Percentiles rank a stretch among this genome's conserved stretches.
phyloP scores from a whole-genome alignment of 1,284 basidiomycete species.

The Hemileia vastatrix region DNA sequence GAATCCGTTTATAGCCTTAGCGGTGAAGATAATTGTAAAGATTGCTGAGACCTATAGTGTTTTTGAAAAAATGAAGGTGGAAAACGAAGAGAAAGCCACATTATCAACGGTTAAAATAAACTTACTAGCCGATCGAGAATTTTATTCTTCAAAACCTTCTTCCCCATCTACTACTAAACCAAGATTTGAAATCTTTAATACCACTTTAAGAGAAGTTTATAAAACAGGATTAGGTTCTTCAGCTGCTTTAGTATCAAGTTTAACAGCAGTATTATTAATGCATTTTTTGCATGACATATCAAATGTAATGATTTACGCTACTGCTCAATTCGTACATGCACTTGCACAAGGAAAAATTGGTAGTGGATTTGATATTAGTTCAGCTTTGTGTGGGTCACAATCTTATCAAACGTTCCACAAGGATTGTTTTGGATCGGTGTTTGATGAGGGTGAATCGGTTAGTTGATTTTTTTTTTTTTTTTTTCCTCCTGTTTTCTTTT shows the following conservation, averaged over 20 bases:
- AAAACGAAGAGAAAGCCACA: too few species aligned
- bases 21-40: too few species aligned
- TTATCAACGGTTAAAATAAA: neutral
- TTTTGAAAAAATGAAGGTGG: too few species aligned
- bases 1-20: too few species aligned
- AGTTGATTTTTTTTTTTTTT: neutral
- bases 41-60: too few species aligned
- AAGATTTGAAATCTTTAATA: conserved; percentile 60
- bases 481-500: neutral
- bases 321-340: conserved; percentile 92
- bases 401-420: conserved; percentile 83
- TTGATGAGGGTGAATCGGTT: conserved; percentile 14
- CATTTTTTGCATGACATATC: neutral
- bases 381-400: conserved; percentile 90
- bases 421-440: conserved; percentile 28
- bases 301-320: conserved; percentile 59
- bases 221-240: conserved; percentile 97
- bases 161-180: neutral
- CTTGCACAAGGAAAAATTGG: conserved; percentile 97
- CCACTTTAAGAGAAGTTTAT: conserved; percentile 67
- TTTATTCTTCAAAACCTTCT: conserved; percentile 14
- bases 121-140: conserved; percentile 17
- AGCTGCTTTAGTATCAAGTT: conserved; percentile 89
- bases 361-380: conserved; percentile 90
- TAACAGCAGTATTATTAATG: conserved; percentile 61